Base-by-base conservation (phyloP, 257 asterid species). In the Solanum dulcamara region DNA sequence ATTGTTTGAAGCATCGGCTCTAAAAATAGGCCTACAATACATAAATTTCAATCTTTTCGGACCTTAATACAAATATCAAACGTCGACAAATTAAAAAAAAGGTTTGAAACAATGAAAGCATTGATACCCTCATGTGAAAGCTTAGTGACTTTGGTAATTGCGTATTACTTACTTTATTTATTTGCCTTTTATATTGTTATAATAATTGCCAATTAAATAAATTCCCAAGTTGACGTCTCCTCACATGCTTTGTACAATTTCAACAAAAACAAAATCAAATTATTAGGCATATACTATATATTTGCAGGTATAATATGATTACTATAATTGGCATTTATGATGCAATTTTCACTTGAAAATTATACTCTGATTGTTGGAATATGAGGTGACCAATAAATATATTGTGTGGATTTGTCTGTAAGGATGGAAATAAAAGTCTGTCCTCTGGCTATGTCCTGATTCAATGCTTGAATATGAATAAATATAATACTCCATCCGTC, bases 181-280 rank as follows among this genome's bases (percentile, higher is more conserved):
- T 37, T 40, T 24, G 12, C 50, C 7, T 38, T 79, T 32, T 67
- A 32, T 51, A 51, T 60, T 60, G 26, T 18, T 72, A 57, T 70
- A 68, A 3, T 51, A 59, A 64, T 83, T 33, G 67, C n/a, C 20
- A 46, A 60, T 35, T 88, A 81, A 75, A 15, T 66, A 81, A 85
- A 87, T 85, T 86, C 90, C 86, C 70, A 33, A 72, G 67, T 57
- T 74, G 86, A 84, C 85, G 88, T 77, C 62, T 82, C 89, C 84
- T 85, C 92, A 90, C 94, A 92, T 92, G 94, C 75, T 88, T 81
- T 32, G 33, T 66, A 80, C 28, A 48, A 48, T 77, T 14, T 79
- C 62, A 77, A 48, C 18, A 77, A 77, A 46, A 77, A 46, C 0
- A 0, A 17, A 26, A 46, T 26, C 9, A 46, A 44, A 77, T 48